Percentiles rank a stretch among this genome's conserved stretches.
phyloP scores from a whole-genome alignment of 225 moss, liverwort and hornwort species.

The Sphagnum tenellum region DNA sequence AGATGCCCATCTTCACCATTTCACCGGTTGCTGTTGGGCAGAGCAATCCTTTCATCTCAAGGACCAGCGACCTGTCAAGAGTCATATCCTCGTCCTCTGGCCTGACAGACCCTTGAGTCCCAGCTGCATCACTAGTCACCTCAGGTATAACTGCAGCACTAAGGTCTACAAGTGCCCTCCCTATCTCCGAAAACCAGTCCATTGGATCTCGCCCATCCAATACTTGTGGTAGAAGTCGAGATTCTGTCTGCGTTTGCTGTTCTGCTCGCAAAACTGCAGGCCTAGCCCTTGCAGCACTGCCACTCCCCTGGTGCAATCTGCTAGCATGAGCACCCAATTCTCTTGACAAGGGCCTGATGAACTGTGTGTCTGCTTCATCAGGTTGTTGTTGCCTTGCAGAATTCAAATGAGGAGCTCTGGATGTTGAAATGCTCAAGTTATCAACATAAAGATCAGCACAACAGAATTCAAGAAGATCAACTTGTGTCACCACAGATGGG shows the following conservation, averaged over 20 bases:
- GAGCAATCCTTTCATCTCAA: slow-evolving; percentile 67
- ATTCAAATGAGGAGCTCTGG: neutral
- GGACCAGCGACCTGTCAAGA: slow-evolving; percentile 26
- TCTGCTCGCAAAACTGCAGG: slow-evolving; percentile 27
- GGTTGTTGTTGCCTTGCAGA: too few species aligned
- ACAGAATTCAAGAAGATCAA: slow-evolving; percentile 80
- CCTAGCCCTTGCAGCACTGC: slow-evolving; percentile 10
- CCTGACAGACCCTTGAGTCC: neutral
- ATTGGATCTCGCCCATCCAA: slow-evolving; percentile 50
- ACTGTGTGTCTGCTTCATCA: slow-evolving; percentile 7
- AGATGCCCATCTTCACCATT: slow-evolving; percentile 61
- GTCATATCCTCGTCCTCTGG: slow-evolving; percentile 11
- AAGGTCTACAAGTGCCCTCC: slow-evolving; percentile 66
- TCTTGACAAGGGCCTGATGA: slow-evolving; percentile 4
- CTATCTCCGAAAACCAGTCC: slow-evolving; percentile 60
- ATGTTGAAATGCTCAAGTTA: slow-evolving; percentile 6
- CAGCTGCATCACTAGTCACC: slow-evolving; percentile 15
- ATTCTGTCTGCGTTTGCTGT: slow-evolving; percentile 17
- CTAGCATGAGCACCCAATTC: slow-evolving; percentile 5
- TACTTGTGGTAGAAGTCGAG: slow-evolving; percentile 7
- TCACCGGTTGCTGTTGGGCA: slow-evolving; percentile 59
- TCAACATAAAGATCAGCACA: slow-evolving; percentile 60
- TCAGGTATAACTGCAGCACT: slow-evolving; percentile 58
- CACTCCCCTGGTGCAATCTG: slow-evolving; percentile 13
- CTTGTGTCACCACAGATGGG: slow-evolving; percentile 60